phyloP scores from a whole-genome alignment of 1,284 basidiomycete genomes.

The Leccinum subrobustum region DNA sequence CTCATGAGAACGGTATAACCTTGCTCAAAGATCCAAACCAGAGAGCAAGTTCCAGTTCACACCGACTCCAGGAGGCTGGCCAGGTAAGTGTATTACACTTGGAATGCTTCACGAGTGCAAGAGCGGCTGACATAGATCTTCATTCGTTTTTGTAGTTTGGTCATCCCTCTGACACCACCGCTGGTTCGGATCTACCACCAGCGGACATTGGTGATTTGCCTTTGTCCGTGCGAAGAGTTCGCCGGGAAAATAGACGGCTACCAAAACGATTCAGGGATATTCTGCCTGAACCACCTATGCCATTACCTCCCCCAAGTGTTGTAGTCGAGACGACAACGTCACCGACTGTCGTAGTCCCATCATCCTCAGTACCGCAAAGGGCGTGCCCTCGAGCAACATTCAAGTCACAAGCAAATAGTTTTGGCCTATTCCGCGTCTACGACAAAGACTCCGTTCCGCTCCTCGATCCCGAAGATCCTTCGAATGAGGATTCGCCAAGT shows the following conservation, averaged over 20 bases:
- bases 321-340: not conserved
- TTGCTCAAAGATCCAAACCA: too few species aligned
- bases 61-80: too few species aligned
- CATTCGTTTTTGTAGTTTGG: not conserved
- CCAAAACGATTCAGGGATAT: not conserved
- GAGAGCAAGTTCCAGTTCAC: too few species aligned
- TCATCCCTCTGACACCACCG: not conserved
- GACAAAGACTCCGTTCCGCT: not conserved
- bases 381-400: not conserved
- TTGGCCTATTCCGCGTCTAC: not conserved
- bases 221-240: not conserved
- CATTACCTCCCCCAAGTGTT: not conserved
- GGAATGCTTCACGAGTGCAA: not conserved
- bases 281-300: not conserved
- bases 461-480: not conserved
- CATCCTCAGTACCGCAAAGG: not conserved
- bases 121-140: not conserved
- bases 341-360: not conserved
- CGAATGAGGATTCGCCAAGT: not conserved
- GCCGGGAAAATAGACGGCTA: not conserved
- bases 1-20: not conserved
- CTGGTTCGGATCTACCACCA: not conserved
- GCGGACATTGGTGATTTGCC: not conserved
- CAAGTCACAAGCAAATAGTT: not conserved
- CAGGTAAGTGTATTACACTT: too few species aligned